These are phyloP conservation scores for Hortaea werneckii DNA, from an alignment of 2,329 filamentous ascomycete species.

Conservation along the genomic window DNA sequence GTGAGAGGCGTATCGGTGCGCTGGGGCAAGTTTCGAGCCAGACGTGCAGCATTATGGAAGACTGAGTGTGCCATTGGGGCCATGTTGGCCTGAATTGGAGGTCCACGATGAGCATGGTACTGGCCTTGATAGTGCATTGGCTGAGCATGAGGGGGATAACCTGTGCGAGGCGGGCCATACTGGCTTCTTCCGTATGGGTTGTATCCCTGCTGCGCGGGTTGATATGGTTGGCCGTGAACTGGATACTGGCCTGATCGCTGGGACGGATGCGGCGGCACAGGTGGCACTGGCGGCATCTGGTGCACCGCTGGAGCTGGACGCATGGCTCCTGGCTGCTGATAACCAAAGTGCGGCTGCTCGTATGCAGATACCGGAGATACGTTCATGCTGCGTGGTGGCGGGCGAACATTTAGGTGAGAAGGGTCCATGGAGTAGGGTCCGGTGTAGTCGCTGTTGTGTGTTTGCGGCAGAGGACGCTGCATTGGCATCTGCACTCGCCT, in stretches of 20 bases:
- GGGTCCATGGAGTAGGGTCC: slow-evolving; percentile 13
- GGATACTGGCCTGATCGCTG: slow-evolving; percentile 13
- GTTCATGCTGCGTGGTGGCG: slow-evolving; percentile 16
- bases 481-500: slow-evolving; percentile 8
- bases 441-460: slow-evolving; percentile 22
- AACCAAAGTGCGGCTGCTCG: slow-evolving; percentile 18
- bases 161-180: slow-evolving; percentile 14
- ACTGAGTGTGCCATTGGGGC: slow-evolving; percentile 22
- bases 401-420: slow-evolving; percentile 16
- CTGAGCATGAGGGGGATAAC: slow-evolving; percentile 13
- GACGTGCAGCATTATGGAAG: slow-evolving; percentile 25
- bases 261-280: slow-evolving; percentile 4
- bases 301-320: slow-evolving; percentile 10
- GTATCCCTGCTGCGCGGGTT: slow-evolving; percentile 6
- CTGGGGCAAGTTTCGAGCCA: slow-evolving; percentile 21
- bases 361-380: slow-evolving; percentile 15
- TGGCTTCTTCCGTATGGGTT: slow-evolving; percentile 7
- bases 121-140: slow-evolving; percentile 10
- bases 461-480: slow-evolving; percentile 17
- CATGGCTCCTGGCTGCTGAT: slow-evolving; percentile 16
- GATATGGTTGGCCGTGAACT: slow-evolving; percentile 10
- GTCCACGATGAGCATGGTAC: slow-evolving; percentile 11
- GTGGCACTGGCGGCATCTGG: slow-evolving; percentile 11
- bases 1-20: slow-evolving; percentile 27
- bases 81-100: slow-evolving; percentile 13